Evolutionary conservation across 73 alveolate genomes (phyloP).

Genomic region (Breviolum minutum): DNA sequence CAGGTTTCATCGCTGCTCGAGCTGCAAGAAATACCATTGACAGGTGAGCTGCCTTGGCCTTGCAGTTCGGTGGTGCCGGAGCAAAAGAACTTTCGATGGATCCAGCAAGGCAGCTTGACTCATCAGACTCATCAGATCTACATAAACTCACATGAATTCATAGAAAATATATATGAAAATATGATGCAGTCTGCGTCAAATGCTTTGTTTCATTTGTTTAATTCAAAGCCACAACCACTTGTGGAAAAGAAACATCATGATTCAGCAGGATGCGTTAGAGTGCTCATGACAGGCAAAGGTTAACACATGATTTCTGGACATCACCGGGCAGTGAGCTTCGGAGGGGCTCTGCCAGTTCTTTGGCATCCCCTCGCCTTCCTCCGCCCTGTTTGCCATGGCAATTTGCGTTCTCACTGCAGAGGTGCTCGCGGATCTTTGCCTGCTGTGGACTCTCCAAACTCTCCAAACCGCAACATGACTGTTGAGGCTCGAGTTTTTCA

Average conservation of each 20-base stretch:
- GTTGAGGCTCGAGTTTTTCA: neutral
- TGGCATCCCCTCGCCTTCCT: too few relatives aligned
- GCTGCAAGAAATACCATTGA: neutral
- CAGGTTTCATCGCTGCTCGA: neutral
- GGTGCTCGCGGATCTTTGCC: slow-evolving; percentile 3
- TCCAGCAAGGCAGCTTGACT: neutral
- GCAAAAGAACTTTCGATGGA: slow-evolving; percentile 70
- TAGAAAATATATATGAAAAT: too few relatives aligned
- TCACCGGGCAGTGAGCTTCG: too few relatives aligned
- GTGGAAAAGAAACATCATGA: too few relatives aligned
- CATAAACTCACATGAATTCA: neutral
- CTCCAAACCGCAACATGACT: neutral
- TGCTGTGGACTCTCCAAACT: neutral
- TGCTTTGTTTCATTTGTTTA: too few relatives aligned
- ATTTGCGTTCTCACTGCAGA: neutral
- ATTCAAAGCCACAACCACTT: too few relatives aligned
- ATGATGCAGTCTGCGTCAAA: too few relatives aligned
- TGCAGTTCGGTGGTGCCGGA: slow-evolving; percentile 65
- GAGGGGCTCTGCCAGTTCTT: too few relatives aligned
- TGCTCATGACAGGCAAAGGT: too few relatives aligned
- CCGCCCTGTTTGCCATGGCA: neutral
- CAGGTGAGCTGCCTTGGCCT: slow-evolving; percentile 83
- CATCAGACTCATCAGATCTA: neutral
- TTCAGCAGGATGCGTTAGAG: too few relatives aligned
- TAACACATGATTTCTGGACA: too few relatives aligned